Evolutionary conservation across 371 early-diverging fungal species (phyloP), one percentile per base, ranked within the genome.

Genomic region (Mortierella sp.): DNA sequence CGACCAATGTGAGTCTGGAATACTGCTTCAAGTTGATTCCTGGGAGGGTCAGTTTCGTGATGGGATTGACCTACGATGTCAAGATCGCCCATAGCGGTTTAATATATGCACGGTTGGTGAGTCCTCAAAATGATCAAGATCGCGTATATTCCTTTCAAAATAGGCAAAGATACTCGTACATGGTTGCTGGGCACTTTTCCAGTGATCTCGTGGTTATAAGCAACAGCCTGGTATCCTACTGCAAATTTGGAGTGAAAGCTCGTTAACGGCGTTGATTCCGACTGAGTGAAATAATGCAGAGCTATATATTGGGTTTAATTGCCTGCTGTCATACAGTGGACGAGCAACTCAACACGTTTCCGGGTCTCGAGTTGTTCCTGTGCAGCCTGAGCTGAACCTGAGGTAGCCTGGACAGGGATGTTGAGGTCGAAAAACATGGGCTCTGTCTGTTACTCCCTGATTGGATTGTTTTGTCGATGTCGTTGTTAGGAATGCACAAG

Each of bases 161-260:
- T 28, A 48, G 7, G 31, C 32, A n/a, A 30, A 54, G 34, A 49
- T 47, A 4, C 23, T 12, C 52, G 34, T 78, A 90, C 88, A 72
- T 92, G 85, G 50, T 83, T 84, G 11, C 82, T 56, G 23, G 81
- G 72, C 21, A 87, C 60, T 56, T 87, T 89, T 11, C 87, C 87
- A 3, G 71, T 61, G 37, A 90, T 66, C 6, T 80, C 81, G 28
- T 87, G 76, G 80, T 93, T 95, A 49, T 90, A 82, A 3, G 96
- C 95, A 19, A 93, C 82, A 15, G 84, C 89, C 30, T 86, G 83
- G 63, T 90, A 90, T 21, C 92, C 92, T 52, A 91, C 90, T 90
- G 64, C 28, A 63, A 53, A n/a, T n/a, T n/a, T n/a, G n/a, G n/a
- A n/a, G n/a, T n/a, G n/a, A 21, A 32, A 52, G 15, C 5, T 27